Evolutionary conservation across 805 yeast genomes (phyloP).

Genomic region (Jamesozyma spencerorum): DNA sequence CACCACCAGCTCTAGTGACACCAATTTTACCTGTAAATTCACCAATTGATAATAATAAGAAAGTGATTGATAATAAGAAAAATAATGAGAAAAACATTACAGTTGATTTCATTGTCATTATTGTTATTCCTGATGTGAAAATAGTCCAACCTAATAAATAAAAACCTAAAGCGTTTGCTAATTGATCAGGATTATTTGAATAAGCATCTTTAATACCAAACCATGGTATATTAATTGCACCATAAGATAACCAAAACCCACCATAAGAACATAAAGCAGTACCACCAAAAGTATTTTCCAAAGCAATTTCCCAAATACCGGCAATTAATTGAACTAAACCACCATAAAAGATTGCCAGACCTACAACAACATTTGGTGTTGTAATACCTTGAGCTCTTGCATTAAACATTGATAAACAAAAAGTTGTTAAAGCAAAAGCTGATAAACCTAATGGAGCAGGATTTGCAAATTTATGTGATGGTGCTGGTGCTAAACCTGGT

Average conservation of each 20-base stretch:
- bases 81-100: constrained; percentile 53
- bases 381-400: constrained; percentile 46
- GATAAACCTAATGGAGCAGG: constrained; percentile 58
- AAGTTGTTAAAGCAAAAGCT: constrained; percentile 56
- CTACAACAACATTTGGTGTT: constrained; percentile 46
- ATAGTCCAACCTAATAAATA: constrained; percentile 54
- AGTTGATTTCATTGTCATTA: constrained; percentile 56
- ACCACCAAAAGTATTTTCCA: constrained; percentile 61
- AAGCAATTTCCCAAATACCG: constrained; percentile 57
- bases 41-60: constrained; percentile 45
- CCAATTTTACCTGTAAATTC: constrained; percentile 37
- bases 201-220: constrained; percentile 55
- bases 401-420: constrained; percentile 47
- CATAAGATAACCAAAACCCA: constrained; percentile 61
- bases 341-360: constrained; percentile 53
- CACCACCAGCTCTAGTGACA: constrained; percentile 50
- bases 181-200: constrained; percentile 27
- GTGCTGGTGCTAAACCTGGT: constrained; percentile 55
- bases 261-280: constrained; percentile 56
- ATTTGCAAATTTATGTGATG: constrained; percentile 52
- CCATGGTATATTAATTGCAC: constrained; percentile 47
- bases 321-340: constrained; percentile 52
- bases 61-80: constrained; percentile 44
- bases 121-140: constrained; percentile 45
- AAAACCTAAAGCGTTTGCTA: constrained; percentile 48